phyloP scores from a whole-genome alignment of 1,284 basidiomycete species.

The Takashimella koratensis region DNA sequence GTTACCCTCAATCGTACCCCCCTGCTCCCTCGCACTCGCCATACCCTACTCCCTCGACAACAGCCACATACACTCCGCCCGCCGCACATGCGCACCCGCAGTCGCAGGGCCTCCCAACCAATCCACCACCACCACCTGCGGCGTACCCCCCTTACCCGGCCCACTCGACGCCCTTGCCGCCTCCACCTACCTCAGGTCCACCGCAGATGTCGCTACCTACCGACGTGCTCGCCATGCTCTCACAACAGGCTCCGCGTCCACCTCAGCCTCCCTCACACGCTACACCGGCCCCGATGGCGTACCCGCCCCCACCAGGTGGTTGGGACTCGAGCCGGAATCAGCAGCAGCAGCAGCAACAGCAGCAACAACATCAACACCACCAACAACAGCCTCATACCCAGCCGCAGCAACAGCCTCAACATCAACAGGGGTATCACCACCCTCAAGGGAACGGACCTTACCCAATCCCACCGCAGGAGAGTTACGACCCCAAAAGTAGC shows the following conservation, averaged over 20 bases:
- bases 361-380: slow-evolving; percentile 10
- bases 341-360: slow-evolving; percentile 3
- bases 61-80: slow-evolving; percentile 3
- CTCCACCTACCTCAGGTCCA: slow-evolving; percentile 4
- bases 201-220: slow-evolving; percentile 53
- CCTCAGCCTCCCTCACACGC: slow-evolving; percentile 12
- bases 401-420: slow-evolving; percentile 9
- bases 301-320: background rate
- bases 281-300: background rate
- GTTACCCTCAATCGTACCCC: slow-evolving; percentile 8
- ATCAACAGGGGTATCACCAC: slow-evolving; percentile 4
- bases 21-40: slow-evolving; percentile 10
- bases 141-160: too few species aligned
- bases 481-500: slow-evolving; percentile 13
- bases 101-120: slow-evolving; percentile 1
- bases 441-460: slow-evolving; percentile 3
- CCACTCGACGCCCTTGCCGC: background rate
- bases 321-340: background rate
- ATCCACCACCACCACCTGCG: slow-evolving; percentile 1
- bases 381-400: slow-evolving; percentile 6
- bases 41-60: slow-evolving; percentile 2
- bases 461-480: background rate
- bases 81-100: slow-evolving; percentile 9
- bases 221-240: slow-evolving; percentile 62
- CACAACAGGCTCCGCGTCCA: slow-evolving; percentile 32